A percentile compares a stretch with the other conserved stretches of the same genome.
Conservation (phyloP, 2,329 filamentous ascomycete species). For the Raffaelea arxii region DNA sequence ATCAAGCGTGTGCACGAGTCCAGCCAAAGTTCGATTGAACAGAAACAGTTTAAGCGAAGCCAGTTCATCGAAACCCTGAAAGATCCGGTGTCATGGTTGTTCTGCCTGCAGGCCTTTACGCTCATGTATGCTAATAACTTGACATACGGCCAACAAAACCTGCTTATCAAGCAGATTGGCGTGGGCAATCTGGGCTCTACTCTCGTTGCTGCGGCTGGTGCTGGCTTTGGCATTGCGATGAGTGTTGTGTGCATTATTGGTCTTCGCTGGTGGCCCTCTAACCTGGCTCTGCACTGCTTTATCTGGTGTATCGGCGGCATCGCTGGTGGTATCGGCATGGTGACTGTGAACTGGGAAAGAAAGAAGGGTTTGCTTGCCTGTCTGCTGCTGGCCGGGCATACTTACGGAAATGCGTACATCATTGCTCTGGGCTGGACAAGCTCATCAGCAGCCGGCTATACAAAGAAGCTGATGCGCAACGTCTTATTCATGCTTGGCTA, state of each 20-base stretch:
- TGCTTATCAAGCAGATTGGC: neutral
- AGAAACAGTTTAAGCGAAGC: neutral
- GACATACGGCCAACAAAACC: neutral
- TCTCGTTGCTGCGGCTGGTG: neutral
- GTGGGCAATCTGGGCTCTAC: neutral
- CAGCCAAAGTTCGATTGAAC: neutral
- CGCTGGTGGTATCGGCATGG: neutral
- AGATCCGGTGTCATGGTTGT: neutral
- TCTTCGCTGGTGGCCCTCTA: neutral
- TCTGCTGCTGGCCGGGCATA: neutral
- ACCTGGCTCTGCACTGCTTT: neutral
- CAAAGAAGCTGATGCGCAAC: neutral
- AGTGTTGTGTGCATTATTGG: neutral
- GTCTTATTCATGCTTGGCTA: neutral
- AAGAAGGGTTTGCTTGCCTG: neutral
- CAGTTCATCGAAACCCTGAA: neutral
- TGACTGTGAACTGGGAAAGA: neutral
- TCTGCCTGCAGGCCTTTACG: neutral
- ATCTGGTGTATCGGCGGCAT: neutral
- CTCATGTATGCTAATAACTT: neutral
- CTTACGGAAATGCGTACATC: neutral
- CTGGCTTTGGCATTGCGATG: neutral
- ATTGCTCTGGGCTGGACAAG: neutral
- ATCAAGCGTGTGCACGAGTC: neutral
- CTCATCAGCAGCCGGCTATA: neutral